phyloP scores from a whole-genome alignment of 768 basidiomycete genomes.

The Amanita pseudoporphyria region DNA sequence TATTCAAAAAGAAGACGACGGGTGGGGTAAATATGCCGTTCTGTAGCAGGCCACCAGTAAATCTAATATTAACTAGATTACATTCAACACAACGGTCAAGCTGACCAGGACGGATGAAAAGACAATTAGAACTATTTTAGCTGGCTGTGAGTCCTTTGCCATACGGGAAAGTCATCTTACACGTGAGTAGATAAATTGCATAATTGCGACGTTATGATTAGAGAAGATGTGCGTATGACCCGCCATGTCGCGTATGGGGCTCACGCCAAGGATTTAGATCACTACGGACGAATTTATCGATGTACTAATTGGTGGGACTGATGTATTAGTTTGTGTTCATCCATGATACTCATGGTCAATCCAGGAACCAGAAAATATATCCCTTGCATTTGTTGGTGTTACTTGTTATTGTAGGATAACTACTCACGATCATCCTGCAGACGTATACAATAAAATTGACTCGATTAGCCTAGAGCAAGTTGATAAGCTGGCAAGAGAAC shows the following conservation, averaged over 20 bases:
- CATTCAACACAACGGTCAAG: constrained; percentile 89
- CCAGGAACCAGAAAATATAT: constrained; percentile 92
- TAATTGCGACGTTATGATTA: constrained; percentile 96
- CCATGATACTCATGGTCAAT: neutral
- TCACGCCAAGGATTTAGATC: constrained; percentile 42
- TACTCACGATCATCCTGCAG: constrained; percentile 22
- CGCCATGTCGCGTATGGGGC: constrained; percentile 4
- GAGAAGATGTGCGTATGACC: constrained; percentile 72
- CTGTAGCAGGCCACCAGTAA: neutral
- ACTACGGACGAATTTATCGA: constrained; percentile 97
- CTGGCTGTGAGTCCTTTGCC: constrained; percentile 51
- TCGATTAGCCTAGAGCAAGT: constrained; percentile 76
- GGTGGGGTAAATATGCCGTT: constrained; percentile 60
- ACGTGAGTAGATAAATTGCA: constrained; percentile 63
- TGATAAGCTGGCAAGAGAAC: constrained; percentile 73
- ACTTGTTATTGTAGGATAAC: neutral
- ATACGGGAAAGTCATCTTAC: neutral
- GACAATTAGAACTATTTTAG: constrained; percentile 87
- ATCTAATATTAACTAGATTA: constrained; percentile 43
- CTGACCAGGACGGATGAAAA: constrained; percentile 92
- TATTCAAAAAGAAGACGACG: constrained; percentile 88
- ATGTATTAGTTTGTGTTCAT: neutral
- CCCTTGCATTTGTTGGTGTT: constrained; percentile 75
- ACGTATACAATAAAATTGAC: constrained; percentile 97
- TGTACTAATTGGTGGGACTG: constrained; percentile 72